These are phyloP conservation scores for Inosperma sp. DNA, from an alignment of 768 basidiomycete genomes.

Conservation along the genomic window DNA sequence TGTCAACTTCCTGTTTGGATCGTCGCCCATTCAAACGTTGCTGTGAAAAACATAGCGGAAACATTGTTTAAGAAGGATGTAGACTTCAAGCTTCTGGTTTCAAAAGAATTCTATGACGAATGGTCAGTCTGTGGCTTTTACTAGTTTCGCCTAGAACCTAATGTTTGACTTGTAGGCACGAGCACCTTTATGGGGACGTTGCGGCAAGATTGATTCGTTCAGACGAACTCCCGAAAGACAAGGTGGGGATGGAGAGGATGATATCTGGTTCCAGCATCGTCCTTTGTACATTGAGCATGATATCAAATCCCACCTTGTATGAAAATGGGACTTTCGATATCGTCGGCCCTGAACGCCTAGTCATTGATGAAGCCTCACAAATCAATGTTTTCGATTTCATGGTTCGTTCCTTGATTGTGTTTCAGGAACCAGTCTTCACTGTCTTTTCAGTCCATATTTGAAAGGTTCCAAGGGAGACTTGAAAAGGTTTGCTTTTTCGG, in stretches of 20 bases:
- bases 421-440: neutral
- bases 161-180: slow-evolving; percentile 39
- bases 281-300: slow-evolving; percentile 47
- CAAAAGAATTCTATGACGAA: slow-evolving; percentile 44
- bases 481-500: slow-evolving; percentile 50
- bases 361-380: slow-evolving; percentile 57
- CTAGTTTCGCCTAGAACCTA: neutral
- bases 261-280: slow-evolving; percentile 33
- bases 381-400: slow-evolving; percentile 46
- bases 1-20: slow-evolving; percentile 38
- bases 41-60: slow-evolving; percentile 48
- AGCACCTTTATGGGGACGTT: slow-evolving; percentile 41
- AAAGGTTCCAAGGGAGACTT: slow-evolving; percentile 33
- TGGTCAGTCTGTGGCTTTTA: slow-evolving; percentile 29
- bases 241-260: slow-evolving; percentile 19
- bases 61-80: slow-evolving; percentile 33
- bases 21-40: slow-evolving; percentile 47
- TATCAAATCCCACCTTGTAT: slow-evolving; percentile 42
- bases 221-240: slow-evolving; percentile 35
- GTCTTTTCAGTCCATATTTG: slow-evolving; percentile 38
- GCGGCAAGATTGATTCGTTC: slow-evolving; percentile 35
- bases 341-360: slow-evolving; percentile 41
- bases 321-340: slow-evolving; percentile 30
- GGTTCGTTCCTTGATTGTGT: slow-evolving; percentile 24
- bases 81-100: slow-evolving; percentile 42